Percentiles rank a stretch among this genome's conserved stretches.
Conservation (phyloP, 345 rosid genomes). For the Punica granatum region DNA sequence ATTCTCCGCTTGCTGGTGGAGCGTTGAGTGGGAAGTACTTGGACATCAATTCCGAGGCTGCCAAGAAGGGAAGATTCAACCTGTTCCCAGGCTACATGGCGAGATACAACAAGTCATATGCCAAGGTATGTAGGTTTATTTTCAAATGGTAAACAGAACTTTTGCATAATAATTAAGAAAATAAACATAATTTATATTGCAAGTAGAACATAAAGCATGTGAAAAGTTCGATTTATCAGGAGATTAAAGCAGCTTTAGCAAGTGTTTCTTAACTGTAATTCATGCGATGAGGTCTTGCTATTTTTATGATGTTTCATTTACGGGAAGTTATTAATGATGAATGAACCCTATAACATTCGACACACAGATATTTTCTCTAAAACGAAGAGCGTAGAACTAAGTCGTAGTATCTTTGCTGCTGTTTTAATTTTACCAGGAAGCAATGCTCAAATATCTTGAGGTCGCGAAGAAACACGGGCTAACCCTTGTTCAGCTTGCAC, state of each 20-base stretch:
- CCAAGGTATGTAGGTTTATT: constrained; percentile 41
- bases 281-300: background rate
- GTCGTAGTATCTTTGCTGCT: background rate
- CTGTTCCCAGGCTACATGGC: constrained; percentile 88
- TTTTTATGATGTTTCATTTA: background rate
- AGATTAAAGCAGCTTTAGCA: background rate
- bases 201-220: background rate
- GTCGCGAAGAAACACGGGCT: constrained; percentile 64
- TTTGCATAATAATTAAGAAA: background rate
- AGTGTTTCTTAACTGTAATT: background rate
- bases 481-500: constrained; percentile 67
- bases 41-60: constrained; percentile 47
- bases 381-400: too few species aligned
- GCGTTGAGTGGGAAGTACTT: constrained; percentile 68
- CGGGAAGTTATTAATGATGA: background rate
- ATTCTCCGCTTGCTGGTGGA: constrained; percentile 83
- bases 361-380: too few species aligned
- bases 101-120: constrained; percentile 57
- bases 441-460: constrained; percentile 56
- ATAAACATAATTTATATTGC: background rate
- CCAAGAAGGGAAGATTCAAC: constrained; percentile 66
- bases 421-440: constrained; percentile 44
- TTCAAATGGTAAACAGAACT: background rate
- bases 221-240: background rate
- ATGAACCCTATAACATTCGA: too few species aligned